A percentile compares a stretch with the other conserved stretches of the same genome.
Conservation (phyloP, 768 basidiomycete genomes). For the Boletus fagicola region DNA sequence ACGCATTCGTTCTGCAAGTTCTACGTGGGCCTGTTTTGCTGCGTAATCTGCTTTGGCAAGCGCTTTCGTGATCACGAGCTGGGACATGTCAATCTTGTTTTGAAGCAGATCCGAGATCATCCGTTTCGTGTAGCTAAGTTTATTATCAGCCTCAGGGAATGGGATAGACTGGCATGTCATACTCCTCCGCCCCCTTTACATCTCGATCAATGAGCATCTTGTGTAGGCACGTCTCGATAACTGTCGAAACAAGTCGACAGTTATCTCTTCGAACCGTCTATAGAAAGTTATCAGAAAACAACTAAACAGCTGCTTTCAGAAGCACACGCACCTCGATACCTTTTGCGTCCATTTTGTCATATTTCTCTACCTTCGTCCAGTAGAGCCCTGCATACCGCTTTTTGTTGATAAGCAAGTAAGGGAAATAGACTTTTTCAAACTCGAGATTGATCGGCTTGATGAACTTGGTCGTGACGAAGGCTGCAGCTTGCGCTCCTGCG, state of each 20-base stretch:
- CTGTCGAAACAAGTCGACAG: conserved; percentile 95
- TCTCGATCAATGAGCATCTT: conserved; percentile 97
- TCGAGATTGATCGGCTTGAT: conserved; percentile 96
- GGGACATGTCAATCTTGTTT: conserved; percentile 98
- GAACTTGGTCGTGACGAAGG: conserved; percentile 87
- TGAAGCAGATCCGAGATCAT: conserved; percentile 91
- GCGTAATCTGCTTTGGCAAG: conserved; percentile 90
- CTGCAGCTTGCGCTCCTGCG: conserved; percentile 87
- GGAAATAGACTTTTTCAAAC: conserved; percentile 99
- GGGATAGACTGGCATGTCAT: conserved; percentile 27
- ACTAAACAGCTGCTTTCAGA: neutral
- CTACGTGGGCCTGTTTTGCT: conserved; percentile 95
- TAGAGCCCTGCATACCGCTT: conserved; percentile 98
- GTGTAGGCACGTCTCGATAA: conserved; percentile 96
- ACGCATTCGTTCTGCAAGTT: conserved; percentile 93
- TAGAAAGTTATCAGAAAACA: neutral
- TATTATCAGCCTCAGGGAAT: conserved; percentile 16
- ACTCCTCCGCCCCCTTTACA: conserved; percentile 92
- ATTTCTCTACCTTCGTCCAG: conserved; percentile 94
- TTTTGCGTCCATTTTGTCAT: conserved; percentile 99
- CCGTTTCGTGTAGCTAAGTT: conserved; percentile 84
- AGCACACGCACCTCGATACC: conserved; percentile 81
- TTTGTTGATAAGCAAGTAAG: conserved; percentile 96
- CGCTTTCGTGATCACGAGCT: conserved; percentile 98
- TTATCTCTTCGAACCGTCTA: conserved; percentile 98